These are phyloP conservation scores for Trichosporon sp. DNA, from an alignment of 1,284 basidiomycete genomes.

Conservation along the genomic window DNA sequence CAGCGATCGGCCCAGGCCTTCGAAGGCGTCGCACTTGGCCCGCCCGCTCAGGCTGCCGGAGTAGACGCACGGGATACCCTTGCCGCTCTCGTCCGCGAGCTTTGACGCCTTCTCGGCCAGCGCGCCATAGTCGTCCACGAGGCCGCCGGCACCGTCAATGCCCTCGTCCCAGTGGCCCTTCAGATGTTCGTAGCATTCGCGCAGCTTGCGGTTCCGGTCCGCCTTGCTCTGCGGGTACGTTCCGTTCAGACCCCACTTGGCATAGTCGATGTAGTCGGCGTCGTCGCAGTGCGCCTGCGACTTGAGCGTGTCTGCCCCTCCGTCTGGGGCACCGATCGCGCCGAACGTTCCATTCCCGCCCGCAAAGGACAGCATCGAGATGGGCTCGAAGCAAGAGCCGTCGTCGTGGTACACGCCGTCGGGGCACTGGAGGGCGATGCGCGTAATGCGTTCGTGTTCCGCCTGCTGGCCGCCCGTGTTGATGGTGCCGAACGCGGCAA, in stretches of 20 bases:
- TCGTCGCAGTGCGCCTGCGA: constrained; percentile 25
- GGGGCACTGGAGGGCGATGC: constrained; percentile 18
- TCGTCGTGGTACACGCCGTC: constrained; percentile 4
- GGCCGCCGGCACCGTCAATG: not conserved
- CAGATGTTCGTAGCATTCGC: constrained; percentile 17
- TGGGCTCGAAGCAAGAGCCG: constrained; percentile 21
- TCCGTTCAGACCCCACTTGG: constrained; percentile 20
- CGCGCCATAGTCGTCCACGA: constrained; percentile 11
- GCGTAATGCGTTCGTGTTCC: constrained; percentile 21
- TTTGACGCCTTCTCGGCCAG: not conserved
- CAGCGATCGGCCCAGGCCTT: constrained; percentile 21
- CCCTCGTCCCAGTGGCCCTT: constrained; percentile 15
- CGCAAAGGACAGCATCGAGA: constrained; percentile 21
- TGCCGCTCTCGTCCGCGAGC: constrained; percentile 12
- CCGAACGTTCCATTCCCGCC: constrained; percentile 22
- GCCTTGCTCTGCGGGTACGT: constrained; percentile 16
- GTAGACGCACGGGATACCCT: constrained; percentile 1
- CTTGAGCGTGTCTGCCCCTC: constrained; percentile 19
- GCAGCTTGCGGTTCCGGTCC: constrained; percentile 10
- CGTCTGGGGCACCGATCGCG: constrained; percentile 21
- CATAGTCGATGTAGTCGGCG: constrained; percentile 24
- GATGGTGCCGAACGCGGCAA: constrained; percentile 22
- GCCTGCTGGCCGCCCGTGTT: constrained; percentile 20
- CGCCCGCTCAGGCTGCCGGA: constrained; percentile 1
- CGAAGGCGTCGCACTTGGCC: constrained; percentile 22